phyloP scores from a whole-genome alignment of 495 filamentous ascomycete species.

The Sphaerosporella brunnea region DNA sequence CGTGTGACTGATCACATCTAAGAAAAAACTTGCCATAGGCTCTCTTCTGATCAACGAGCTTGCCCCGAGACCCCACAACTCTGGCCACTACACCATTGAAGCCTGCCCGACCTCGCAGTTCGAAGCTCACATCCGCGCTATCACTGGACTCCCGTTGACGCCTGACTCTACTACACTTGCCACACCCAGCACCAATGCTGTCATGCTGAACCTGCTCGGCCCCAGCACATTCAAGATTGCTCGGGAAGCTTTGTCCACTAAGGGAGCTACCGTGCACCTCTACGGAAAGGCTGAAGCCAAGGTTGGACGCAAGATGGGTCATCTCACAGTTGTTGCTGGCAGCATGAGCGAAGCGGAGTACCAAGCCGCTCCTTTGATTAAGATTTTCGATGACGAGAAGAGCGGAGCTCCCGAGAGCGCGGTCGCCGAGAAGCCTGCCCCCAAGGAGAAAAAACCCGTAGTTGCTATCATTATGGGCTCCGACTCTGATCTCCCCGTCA shows the following conservation, averaged over 20 bases:
- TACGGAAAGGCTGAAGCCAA: constrained; percentile 79
- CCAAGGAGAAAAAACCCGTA: constrained; percentile 37
- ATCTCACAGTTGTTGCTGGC: constrained; percentile 58
- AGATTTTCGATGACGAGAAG: constrained; percentile 43
- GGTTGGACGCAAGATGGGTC: constrained; percentile 85
- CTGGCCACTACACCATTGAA: constrained; percentile 94
- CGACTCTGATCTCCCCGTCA: constrained; percentile 70
- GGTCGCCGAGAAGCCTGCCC: constrained; percentile 20
- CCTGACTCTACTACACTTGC: constrained; percentile 40
- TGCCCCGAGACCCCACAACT: constrained; percentile 90
- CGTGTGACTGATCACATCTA: constrained; percentile 1
- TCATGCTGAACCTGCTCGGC: constrained; percentile 96
- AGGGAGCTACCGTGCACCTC: constrained; percentile 55
- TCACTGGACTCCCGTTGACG: constrained; percentile 59
- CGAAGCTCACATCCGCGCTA: constrained; percentile 72
- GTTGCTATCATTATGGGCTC: constrained; percentile 90
- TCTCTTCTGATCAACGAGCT: constrained; percentile 74
- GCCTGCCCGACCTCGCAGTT: constrained; percentile 75
- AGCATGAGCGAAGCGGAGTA: constrained; percentile 56
- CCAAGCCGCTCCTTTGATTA: constrained; percentile 48
- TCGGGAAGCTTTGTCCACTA: constrained; percentile 41
- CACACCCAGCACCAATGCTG: constrained; percentile 42
- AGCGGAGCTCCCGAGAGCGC: constrained; percentile 18
- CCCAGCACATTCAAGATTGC: constrained; percentile 56
- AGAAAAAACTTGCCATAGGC: constrained; percentile 27